Evolutionary conservation across 2,329 filamentous ascomycete species (phyloP).

Genomic region (Cyphellophora attinorum): DNA sequence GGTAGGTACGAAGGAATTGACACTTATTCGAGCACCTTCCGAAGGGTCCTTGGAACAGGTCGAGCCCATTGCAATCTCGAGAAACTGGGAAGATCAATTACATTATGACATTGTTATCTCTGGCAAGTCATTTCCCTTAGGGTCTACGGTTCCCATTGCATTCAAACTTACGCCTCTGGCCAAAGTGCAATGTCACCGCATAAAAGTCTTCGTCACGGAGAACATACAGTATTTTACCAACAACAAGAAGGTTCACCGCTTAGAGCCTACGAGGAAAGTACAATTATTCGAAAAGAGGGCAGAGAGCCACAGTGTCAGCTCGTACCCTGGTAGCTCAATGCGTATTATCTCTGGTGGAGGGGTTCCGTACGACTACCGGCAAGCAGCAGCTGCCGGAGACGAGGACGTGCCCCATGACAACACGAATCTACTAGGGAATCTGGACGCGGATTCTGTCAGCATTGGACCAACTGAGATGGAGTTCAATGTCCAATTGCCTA

Average conservation of each 20-base stretch:
- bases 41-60: conserved; percentile 83
- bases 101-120: conserved; percentile 96
- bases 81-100: conserved; percentile 89
- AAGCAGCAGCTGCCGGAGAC: conserved; percentile 46
- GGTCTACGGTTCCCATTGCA: conserved; percentile 78
- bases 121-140: conserved; percentile 86
- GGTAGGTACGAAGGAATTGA: conserved; percentile 70
- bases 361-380: conserved; percentile 54
- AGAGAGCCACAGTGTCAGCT: conserved; percentile 62
- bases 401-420: conserved; percentile 44
- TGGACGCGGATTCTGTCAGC: conserved; percentile 60
- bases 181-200: conserved; percentile 85
- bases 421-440: conserved; percentile 69
- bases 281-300: conserved; percentile 81
- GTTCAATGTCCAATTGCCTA: conserved; percentile 84
- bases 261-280: conserved; percentile 76
- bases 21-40: conserved; percentile 73
- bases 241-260: conserved; percentile 73
- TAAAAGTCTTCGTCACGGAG: conserved; percentile 86
- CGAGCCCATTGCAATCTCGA: conserved; percentile 85
- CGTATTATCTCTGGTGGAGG: conserved; percentile 73
- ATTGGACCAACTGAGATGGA: conserved; percentile 90
- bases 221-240: conserved; percentile 85
- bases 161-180: conserved; percentile 89
- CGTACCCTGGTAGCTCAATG: conserved; percentile 67